Evolutionary conservation across 1,139 yeast species (phyloP).

Genomic region (Candida tropicalis): DNA sequence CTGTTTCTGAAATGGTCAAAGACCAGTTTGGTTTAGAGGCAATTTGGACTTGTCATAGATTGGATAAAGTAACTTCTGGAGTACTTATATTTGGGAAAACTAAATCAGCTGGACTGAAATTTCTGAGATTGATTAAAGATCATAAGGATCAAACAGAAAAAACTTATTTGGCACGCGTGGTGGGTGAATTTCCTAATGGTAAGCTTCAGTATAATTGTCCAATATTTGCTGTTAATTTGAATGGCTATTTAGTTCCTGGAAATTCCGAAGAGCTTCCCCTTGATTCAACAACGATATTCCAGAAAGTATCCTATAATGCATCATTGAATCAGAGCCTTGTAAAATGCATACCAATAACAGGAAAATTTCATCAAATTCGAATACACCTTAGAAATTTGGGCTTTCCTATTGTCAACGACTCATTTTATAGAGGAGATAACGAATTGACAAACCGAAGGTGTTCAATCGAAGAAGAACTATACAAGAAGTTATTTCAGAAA

Average conservation of each 20-base stretch:
- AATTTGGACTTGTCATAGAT: slow-evolving; percentile 64
- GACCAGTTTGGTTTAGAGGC: slow-evolving; percentile 33
- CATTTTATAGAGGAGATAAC: slow-evolving; percentile 45
- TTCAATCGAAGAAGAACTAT: slow-evolving; percentile 31
- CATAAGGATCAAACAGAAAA: slow-evolving; percentile 42
- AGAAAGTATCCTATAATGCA: slow-evolving; percentile 25
- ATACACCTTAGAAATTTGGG: slow-evolving; percentile 70
- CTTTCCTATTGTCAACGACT: slow-evolving; percentile 70
- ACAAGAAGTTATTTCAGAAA: slow-evolving; percentile 22
- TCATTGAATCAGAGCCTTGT: slow-evolving; percentile 55
- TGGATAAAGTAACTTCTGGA: slow-evolving; percentile 79
- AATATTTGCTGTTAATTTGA: slow-evolving; percentile 36
- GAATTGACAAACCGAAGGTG: slow-evolving; percentile 19
- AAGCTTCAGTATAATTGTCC: slow-evolving; percentile 33
- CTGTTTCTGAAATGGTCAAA: slow-evolving; percentile 61
- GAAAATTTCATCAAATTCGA: slow-evolving; percentile 78
- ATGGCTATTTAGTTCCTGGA: slow-evolving; percentile 37
- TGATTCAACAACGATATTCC: slow-evolving; percentile 38
- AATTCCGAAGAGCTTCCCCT: slow-evolving; percentile 29
- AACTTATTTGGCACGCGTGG: slow-evolving; percentile 64
- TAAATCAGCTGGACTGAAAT: slow-evolving; percentile 40
- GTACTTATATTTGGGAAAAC: slow-evolving; percentile 60
- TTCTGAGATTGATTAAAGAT: slow-evolving; percentile 44
- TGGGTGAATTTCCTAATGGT: slow-evolving; percentile 55
- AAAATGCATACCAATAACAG: slow-evolving; percentile 67